Conservation (phyloP, 73 alveolate genomes). For the Paramecium biaurelia region DNA sequence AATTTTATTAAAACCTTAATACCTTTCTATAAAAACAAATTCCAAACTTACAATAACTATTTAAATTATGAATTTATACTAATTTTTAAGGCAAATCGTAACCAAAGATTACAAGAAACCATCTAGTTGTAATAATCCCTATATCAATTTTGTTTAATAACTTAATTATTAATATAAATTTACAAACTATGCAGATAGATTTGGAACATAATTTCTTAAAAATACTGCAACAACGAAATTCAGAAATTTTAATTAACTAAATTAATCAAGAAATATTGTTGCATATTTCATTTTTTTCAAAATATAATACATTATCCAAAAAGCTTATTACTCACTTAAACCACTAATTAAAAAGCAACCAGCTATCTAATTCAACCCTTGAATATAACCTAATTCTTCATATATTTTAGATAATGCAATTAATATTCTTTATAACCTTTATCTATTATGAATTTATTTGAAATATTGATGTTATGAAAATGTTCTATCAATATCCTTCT, state of each 20-base stretch:
- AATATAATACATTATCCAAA: conserved; percentile 36
- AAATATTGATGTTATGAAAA: neutral
- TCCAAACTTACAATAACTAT: neutral
- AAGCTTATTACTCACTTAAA: conserved; percentile 1
- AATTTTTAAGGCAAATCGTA: neutral
- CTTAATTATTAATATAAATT: neutral
- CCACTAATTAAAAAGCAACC: neutral
- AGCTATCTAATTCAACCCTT: conserved; percentile 35
- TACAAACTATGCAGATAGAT: neutral
- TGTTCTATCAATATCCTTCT: conserved; percentile 34
- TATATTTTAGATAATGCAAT: neutral
- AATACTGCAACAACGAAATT: neutral
- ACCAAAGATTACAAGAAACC: conserved; percentile 21
- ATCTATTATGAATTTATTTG: neutral
- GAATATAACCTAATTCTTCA: neutral
- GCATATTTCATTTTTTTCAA: neutral
- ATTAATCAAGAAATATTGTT: neutral
- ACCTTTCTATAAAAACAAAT: neutral
- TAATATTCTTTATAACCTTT: neutral
- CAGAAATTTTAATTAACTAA: neutral
- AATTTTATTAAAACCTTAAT: neutral
- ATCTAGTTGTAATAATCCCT: conserved; percentile 23
- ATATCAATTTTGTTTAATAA: neutral
- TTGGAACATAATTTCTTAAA: neutral
- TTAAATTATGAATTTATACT: neutral